These are phyloP conservation scores for Trichoderma reesei DNA, from an alignment of 495 filamentous ascomycete genomes.

Conservation along the genomic window DNA sequence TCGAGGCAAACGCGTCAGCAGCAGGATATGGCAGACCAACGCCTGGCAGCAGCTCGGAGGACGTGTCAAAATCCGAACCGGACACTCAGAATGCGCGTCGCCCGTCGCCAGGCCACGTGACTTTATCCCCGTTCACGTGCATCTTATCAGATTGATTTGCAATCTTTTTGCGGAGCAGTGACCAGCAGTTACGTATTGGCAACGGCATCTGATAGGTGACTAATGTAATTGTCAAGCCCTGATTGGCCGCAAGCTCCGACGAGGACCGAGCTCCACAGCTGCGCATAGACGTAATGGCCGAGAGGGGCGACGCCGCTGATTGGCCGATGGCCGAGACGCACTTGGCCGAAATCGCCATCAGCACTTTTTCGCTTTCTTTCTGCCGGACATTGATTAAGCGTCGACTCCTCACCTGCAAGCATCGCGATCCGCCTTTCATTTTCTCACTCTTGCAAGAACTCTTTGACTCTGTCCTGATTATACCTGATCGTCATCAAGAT, in stretches of 20 bases:
- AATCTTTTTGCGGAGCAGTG: conserved; percentile 1
- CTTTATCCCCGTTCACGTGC: not conserved
- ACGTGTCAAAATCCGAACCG: conserved; percentile 3
- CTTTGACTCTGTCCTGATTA: no score
- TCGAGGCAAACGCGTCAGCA: not conserved
- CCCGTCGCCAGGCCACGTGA: conserved; percentile 1
- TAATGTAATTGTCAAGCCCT: not conserved
- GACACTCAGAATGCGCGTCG: not conserved
- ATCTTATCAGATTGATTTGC: conserved; percentile 9
- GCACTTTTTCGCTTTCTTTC: not conserved
- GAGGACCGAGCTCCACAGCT: conserved; percentile 5
- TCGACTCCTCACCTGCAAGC: not conserved
- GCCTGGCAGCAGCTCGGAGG: not conserved
- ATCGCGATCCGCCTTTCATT: not conserved
- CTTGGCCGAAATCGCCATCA: conserved; percentile 9
- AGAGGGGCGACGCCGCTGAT: not conserved
- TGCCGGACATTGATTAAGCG: not conserved
- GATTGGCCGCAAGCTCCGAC: not conserved
- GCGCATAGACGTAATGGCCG: conserved; percentile 4
- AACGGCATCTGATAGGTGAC: not conserved
- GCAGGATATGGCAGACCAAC: not conserved
- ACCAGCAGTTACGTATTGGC: not conserved
- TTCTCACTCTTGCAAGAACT: not conserved
- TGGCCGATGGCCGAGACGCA: not conserved
- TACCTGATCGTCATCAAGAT: no score